Evolutionary conservation across 768 basidiomycete species (phyloP).

Genomic region (Suillus sp.): DNA sequence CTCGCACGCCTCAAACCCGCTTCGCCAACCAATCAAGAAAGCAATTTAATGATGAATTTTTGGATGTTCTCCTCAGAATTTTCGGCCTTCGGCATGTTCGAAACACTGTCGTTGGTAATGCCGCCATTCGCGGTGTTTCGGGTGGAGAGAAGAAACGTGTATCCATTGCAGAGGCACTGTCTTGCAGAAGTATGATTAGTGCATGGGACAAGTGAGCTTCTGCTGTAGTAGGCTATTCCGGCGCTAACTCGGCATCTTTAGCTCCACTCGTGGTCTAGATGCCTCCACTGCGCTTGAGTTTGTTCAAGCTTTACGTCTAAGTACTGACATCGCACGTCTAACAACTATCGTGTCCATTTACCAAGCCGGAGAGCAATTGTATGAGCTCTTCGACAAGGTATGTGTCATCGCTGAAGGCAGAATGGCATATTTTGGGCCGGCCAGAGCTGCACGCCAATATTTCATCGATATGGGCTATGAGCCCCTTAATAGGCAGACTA

Average conservation of each 20-base stretch:
- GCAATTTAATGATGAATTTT: conserved; percentile 28
- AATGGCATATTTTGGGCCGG: conserved; percentile 60
- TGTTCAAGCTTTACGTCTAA: conserved; percentile 61
- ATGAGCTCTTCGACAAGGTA: conserved; percentile 69
- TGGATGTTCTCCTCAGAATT: conserved; percentile 60
- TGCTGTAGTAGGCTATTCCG: not conserved
- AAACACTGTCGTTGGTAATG: conserved; percentile 78
- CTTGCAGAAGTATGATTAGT: conserved; percentile 59
- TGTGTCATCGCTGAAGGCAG: conserved; percentile 58
- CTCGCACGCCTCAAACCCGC: conserved; percentile 44
- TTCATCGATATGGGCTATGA: conserved; percentile 58
- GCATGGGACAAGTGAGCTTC: conserved; percentile 75
- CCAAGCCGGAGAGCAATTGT: conserved; percentile 75
- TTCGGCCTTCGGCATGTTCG: conserved; percentile 77
- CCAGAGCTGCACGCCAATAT: conserved; percentile 52
- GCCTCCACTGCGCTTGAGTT: conserved; percentile 76
- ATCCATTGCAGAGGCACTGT: conserved; percentile 72
- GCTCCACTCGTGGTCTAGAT: conserved; percentile 67
- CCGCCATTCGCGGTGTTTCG: conserved; percentile 69
- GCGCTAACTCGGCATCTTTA: conserved; percentile 29
- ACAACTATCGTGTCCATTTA: conserved; percentile 83
- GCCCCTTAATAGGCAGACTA: conserved; percentile 57
- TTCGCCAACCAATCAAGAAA: conserved; percentile 21
- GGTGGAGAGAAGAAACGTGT: conserved; percentile 85
- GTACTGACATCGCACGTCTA: conserved; percentile 55